Percentiles rank a stretch among this genome's conserved stretches.
phyloP scores from a whole-genome alignment of 768 basidiomycete species.

The Pholiota conissans region DNA sequence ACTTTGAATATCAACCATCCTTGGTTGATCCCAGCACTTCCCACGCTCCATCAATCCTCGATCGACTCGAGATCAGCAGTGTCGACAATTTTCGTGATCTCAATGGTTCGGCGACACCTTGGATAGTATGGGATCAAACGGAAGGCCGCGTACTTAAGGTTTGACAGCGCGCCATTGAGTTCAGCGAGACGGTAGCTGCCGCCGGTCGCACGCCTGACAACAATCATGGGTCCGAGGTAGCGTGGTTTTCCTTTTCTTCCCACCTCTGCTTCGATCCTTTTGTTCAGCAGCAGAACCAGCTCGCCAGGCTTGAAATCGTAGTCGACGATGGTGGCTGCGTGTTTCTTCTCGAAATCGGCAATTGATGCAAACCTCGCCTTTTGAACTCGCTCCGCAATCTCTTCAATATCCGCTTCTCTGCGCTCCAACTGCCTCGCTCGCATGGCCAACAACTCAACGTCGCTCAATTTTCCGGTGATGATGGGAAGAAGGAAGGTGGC shows the following conservation, averaged over 20 bases:
- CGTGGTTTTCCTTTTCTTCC: background rate
- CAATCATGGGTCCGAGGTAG: background rate
- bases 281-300: background rate
- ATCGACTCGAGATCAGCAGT: no score
- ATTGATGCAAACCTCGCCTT: no score
- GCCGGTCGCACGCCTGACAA: background rate
- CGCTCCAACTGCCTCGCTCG: no score
- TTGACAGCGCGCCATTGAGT: background rate
- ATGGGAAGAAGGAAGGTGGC: conserved; percentile 15
- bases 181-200: background rate
- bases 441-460: no score
- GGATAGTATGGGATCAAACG: background rate
- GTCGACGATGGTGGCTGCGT: background rate
- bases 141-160: background rate
- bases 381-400: no score
- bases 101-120: no score
- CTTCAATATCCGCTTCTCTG: no score
- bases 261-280: background rate
- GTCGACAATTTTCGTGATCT: no score
- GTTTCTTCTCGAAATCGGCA: background rate
- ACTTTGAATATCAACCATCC: no score
- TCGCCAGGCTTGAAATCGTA: background rate
- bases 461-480: no score
- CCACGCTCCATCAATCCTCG: no score
- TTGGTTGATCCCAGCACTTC: no score